These are phyloP conservation scores for Aplosporella prunicola DNA, from an alignment of 2,329 filamentous ascomycete genomes.

Conservation along the genomic window DNA sequence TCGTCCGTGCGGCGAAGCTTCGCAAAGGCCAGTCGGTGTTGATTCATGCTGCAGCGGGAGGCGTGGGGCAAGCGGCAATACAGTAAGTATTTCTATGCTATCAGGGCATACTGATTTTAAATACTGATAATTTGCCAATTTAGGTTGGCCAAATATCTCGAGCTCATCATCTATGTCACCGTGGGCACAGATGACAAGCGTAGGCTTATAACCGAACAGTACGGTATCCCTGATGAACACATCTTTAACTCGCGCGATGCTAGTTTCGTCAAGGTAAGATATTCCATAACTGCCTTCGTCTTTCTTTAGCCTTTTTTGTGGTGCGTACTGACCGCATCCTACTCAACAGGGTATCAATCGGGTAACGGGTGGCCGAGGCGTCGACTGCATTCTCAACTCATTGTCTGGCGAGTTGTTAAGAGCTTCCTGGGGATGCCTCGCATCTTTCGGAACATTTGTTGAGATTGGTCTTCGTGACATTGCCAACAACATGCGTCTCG, in stretches of 20 bases:
- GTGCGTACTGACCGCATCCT: too few relatives aligned
- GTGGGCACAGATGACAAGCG: slow-evolving; percentile 21
- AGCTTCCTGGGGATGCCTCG: slow-evolving; percentile 36
- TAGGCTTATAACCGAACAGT: slow-evolving; percentile 16
- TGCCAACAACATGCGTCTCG: background rate
- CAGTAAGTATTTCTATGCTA: too few relatives aligned
- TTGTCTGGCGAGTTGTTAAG: slow-evolving; percentile 14
- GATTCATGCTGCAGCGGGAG: slow-evolving; percentile 24
- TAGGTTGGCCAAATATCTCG: slow-evolving; percentile 17
- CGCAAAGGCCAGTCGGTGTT: slow-evolving; percentile 17
- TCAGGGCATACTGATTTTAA: too few relatives aligned
- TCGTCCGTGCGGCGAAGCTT: slow-evolving; percentile 14
- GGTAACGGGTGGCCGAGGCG: slow-evolving; percentile 16
- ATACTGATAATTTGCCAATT: too few relatives aligned
- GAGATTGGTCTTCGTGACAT: slow-evolving; percentile 7
- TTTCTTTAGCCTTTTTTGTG: too few relatives aligned
- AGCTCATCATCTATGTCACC: slow-evolving; percentile 22
- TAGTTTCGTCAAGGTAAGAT: slow-evolving; percentile 20
- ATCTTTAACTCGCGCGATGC: slow-evolving; percentile 24
- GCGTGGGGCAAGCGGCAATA: slow-evolving; percentile 24
- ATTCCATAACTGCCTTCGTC: too few relatives aligned
- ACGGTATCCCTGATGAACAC: slow-evolving; percentile 20
- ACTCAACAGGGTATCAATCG: slow-evolving; percentile 12
- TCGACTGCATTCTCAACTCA: slow-evolving; percentile 20
- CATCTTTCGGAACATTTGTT: slow-evolving; percentile 13